Percentiles rank a stretch among this genome's conserved stretches.
Conservation (phyloP, 1,284 basidiomycete species). For the Tilletia caries region DNA sequence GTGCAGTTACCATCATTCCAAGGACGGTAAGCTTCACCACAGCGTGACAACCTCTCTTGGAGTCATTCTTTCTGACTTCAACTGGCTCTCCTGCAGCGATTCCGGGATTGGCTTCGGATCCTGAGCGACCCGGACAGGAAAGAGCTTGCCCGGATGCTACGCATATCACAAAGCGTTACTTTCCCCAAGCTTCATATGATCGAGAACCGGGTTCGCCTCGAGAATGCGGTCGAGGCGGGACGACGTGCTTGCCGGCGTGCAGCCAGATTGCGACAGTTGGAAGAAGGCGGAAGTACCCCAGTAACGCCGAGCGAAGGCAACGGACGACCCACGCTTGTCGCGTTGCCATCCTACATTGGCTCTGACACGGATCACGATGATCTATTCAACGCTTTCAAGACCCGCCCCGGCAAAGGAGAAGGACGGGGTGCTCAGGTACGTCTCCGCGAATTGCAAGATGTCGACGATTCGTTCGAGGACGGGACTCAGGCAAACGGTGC, state of each 20-base stretch:
- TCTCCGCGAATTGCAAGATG: background rate
- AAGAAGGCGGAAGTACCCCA: background rate
- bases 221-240: conserved; percentile 43
- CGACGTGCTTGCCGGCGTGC: conserved; percentile 27
- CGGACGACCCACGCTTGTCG: background rate
- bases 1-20: conserved; percentile 50
- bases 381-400: background rate
- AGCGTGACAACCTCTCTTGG: background rate
- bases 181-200: conserved; percentile 53
- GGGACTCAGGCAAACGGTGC: background rate
- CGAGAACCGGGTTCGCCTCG: conserved; percentile 47
- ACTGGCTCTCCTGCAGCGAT: conserved; percentile 21
- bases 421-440: background rate
- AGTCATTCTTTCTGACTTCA: background rate
- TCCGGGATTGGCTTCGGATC: conserved; percentile 48
- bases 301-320: background rate
- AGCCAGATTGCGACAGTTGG: background rate
- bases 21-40: conserved; percentile 25
- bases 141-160: conserved; percentile 44
- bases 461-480: background rate
- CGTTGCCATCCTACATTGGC: background rate
- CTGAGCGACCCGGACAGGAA: conserved; percentile 45
- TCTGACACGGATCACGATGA: conserved; percentile 10
- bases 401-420: background rate
- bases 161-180: conserved; percentile 40